Percentiles rank a stretch among this genome's conserved stretches.
These are phyloP conservation scores for Talaromyces funiculosus DNA, from an alignment of 2,329 filamentous ascomycete species.

Conservation along the genomic window DNA sequence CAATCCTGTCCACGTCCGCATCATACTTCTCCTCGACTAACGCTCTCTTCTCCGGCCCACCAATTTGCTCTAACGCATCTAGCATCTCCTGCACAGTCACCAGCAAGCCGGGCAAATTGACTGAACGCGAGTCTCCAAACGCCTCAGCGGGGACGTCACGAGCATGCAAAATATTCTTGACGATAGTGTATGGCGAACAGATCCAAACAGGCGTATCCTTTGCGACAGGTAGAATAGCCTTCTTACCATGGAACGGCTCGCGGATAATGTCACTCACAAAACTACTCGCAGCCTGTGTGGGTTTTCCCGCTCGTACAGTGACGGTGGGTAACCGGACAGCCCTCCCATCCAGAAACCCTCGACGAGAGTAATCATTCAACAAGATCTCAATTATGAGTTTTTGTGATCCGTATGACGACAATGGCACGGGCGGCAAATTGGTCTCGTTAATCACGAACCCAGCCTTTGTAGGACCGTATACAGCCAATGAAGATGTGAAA, in stretches of 20 bases:
- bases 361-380: constrained; percentile 49
- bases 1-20: constrained; percentile 50
- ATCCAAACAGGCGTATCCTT: constrained; percentile 53
- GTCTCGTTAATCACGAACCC: constrained; percentile 39
- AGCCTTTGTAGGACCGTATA: constrained; percentile 46
- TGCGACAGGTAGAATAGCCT: constrained; percentile 48
- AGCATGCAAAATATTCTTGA: constrained; percentile 51
- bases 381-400: constrained; percentile 48
- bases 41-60: constrained; percentile 50
- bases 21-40: constrained; percentile 53
- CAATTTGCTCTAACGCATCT: constrained; percentile 52
- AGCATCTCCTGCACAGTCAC: constrained; percentile 57
- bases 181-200: constrained; percentile 50
- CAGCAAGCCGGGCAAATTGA: constrained; percentile 52
- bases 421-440: constrained; percentile 44
- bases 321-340: constrained; percentile 48
- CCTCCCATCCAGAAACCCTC: constrained; percentile 45
- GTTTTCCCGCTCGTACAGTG: constrained; percentile 47
- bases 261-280: constrained; percentile 51
- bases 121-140: constrained; percentile 49
- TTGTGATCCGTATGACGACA: constrained; percentile 48
- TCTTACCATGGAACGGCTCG: constrained; percentile 48
- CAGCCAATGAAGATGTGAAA: constrained; percentile 46
- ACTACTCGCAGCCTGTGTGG: constrained; percentile 47
- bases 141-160: constrained; percentile 46